phyloP scores from a whole-genome alignment of 768 basidiomycete species.

The Psilocybe cyanescens region DNA sequence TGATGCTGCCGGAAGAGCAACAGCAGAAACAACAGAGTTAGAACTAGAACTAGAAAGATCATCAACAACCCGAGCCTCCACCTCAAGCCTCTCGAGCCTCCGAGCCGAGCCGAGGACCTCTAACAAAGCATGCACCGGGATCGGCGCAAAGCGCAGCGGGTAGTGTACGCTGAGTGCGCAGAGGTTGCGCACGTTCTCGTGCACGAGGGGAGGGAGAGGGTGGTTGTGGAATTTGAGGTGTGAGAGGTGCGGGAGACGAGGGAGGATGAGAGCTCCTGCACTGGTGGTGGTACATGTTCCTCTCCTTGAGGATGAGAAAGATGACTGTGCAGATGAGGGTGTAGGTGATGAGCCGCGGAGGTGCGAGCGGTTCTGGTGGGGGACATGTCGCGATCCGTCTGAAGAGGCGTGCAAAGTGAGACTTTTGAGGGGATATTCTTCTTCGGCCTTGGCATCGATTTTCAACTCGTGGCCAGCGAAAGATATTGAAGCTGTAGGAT shows the following conservation, averaged over 20 bases:
- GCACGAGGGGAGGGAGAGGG: conserved; percentile 6
- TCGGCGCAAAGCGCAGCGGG: conserved; percentile 21
- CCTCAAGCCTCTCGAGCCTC: conserved; percentile 13
- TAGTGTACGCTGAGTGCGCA: conserved; percentile 11
- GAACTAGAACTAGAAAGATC: too few species aligned
- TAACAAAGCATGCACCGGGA: conserved; percentile 9
- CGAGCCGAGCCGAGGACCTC: conserved; percentile 8
- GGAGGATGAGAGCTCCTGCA: conserved; percentile 1
- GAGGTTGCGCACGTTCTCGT: conserved; percentile 9
- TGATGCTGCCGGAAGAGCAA: too few species aligned
- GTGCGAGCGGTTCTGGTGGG: too few species aligned
- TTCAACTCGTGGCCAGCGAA: not conserved
- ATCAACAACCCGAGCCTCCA: conserved; percentile 17
- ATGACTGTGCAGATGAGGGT: too few species aligned
- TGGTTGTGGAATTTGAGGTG: conserved; percentile 20
- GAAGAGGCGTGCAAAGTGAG: conserved; percentile 14
- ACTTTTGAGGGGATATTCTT: conserved; percentile 3
- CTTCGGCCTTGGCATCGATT: not conserved
- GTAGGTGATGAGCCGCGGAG: not conserved
- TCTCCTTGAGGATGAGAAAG: not conserved
- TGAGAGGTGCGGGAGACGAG: conserved; percentile 12
- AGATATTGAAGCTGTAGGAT: not conserved
- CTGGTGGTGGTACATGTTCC: not conserved
- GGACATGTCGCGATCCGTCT: conserved; percentile 2
- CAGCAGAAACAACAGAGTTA: too few species aligned